Evolutionary conservation across 139 green algal genomes (phyloP).

Genomic region (Mesotaenium endlicherianum): DNA sequence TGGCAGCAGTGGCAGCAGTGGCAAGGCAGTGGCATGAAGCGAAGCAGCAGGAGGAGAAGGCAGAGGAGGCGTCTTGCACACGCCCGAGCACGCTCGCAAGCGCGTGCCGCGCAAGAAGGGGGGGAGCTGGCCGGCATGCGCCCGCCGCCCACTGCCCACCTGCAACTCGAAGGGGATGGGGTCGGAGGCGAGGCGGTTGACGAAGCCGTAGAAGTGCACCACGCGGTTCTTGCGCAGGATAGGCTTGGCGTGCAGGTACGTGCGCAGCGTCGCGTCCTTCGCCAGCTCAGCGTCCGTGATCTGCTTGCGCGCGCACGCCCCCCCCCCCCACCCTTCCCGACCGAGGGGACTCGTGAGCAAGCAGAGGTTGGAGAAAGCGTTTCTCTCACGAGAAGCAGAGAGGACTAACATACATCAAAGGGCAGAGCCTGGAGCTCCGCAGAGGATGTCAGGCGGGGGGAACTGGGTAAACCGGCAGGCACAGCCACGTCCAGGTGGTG

Average conservation of each 20-base stretch:
- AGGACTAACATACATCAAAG: too few relatives aligned
- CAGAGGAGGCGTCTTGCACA: not conserved
- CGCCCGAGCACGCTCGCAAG: not conserved
- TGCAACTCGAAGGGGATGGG: conserved; percentile 30
- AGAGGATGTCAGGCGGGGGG: too few relatives aligned
- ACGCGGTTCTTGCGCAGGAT: conserved; percentile 23
- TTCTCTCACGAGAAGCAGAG: too few relatives aligned
- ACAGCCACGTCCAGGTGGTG: too few relatives aligned
- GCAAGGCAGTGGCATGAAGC: not conserved
- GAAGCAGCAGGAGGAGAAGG: not conserved
- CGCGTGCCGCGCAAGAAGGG: too few relatives aligned
- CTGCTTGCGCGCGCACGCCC: too few relatives aligned
- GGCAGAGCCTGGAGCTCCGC: too few relatives aligned
- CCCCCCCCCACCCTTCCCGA: too few relatives aligned
- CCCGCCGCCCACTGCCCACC: not conserved
- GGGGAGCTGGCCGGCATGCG: not conserved
- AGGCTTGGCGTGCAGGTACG: conserved; percentile 5
- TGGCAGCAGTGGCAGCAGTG: not conserved
- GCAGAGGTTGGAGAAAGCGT: too few relatives aligned
- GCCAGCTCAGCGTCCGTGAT: conserved; percentile 3
- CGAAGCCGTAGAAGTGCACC: conserved; percentile 34
- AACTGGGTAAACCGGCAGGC: too few relatives aligned
- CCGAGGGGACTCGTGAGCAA: too few relatives aligned
- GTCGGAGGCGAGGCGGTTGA: conserved; percentile 42
- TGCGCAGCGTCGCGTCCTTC: not conserved